Evolutionary conservation across 1,139 yeast species (phyloP).

Genomic region (Blastobotrys ciferrii): DNA sequence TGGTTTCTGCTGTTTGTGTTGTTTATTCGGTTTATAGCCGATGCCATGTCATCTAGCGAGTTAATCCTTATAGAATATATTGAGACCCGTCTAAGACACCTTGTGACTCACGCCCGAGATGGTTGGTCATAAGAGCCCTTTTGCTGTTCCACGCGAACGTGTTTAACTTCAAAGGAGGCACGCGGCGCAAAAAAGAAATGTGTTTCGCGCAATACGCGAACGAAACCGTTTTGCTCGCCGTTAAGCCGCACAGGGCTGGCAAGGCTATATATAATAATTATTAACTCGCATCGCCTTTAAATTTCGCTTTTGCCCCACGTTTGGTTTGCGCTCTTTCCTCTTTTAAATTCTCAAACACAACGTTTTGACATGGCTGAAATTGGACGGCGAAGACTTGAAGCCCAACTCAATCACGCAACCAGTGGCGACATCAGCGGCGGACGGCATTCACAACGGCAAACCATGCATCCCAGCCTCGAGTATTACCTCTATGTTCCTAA

Average conservation of each 20-base stretch:
- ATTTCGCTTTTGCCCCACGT: neutral
- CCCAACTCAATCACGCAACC: neutral
- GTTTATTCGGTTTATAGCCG: no score
- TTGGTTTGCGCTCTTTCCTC: neutral
- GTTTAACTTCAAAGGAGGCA: neutral
- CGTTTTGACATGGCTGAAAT: neutral
- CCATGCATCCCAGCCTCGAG: neutral
- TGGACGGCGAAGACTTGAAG: neutral
- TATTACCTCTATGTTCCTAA: neutral
- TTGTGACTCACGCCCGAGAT: neutral
- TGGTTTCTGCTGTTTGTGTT: no score
- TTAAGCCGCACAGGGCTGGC: neutral
- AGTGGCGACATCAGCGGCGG: neutral
- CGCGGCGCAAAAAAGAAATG: neutral
- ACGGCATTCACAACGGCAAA: neutral
- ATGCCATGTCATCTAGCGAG: no score
- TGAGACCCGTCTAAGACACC: neutral
- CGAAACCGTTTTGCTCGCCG: neutral
- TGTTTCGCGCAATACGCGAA: neutral
- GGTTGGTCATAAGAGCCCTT: neutral
- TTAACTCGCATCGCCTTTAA: neutral
- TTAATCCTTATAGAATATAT: no score
- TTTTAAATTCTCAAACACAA: neutral
- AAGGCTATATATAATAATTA: neutral
- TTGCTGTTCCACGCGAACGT: neutral